Percentiles rank a stretch among this genome's conserved stretches.
Evolutionary conservation across 1,284 basidiomycete genomes (phyloP).

Genomic region (Kwoniella shivajii): DNA sequence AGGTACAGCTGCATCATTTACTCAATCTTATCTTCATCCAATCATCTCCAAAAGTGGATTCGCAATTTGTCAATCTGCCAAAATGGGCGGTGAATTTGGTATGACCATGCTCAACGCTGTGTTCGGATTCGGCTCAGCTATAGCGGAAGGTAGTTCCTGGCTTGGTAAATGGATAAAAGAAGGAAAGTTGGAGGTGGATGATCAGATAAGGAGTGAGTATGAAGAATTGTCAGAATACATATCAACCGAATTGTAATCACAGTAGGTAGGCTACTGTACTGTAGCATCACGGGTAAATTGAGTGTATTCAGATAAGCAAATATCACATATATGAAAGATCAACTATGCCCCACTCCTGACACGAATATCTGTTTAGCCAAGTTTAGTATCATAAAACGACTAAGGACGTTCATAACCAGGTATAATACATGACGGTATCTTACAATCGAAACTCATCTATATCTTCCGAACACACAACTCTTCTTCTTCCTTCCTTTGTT

Average conservation of each 20-base stretch:
- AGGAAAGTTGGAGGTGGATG: too few relatives aligned
- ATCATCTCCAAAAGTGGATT: not conserved
- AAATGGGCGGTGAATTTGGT: not conserved
- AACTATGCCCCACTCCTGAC: too few relatives aligned
- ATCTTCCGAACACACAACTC: not conserved
- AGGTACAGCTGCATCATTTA: not conserved
- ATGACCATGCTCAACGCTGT: not conserved
- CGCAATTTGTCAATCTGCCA: not conserved
- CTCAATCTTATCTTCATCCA: not conserved
- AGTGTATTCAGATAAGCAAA: too few relatives aligned
- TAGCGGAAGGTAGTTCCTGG: not conserved
- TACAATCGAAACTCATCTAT: not conserved
- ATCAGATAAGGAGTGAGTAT: too few relatives aligned
- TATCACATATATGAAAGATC: too few relatives aligned
- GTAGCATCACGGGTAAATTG: too few relatives aligned
- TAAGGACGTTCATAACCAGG: too few relatives aligned
- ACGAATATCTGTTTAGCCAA: too few relatives aligned
- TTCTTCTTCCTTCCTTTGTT: not conserved
- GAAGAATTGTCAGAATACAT: too few relatives aligned
- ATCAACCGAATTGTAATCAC: too few relatives aligned
- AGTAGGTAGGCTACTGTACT: too few relatives aligned
- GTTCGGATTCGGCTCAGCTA: not conserved
- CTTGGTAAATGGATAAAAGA: not conserved
- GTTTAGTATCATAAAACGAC: too few relatives aligned
- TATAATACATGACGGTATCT: slow-evolving; percentile 1